Evolutionary conservation across 1,284 basidiomycete species (phyloP).

Genomic region (Pseudozyma tsukubaensis): DNA sequence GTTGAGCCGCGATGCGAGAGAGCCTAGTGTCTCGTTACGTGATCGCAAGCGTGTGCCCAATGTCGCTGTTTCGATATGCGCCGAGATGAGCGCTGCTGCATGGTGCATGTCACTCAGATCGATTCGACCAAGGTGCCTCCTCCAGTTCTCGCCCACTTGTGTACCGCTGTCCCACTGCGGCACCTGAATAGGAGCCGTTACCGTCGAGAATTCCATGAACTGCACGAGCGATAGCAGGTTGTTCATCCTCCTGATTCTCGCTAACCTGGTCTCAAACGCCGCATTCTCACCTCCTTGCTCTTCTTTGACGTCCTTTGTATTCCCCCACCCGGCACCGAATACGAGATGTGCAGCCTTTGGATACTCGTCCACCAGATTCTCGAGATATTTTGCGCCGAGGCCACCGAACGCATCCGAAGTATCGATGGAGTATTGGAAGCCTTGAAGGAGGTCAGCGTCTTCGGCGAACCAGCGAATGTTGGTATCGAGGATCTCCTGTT

Average conservation of each 20-base stretch:
- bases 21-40: conserved; percentile 44
- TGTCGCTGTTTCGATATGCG: conserved; percentile 64
- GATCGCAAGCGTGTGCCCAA: conserved; percentile 46
- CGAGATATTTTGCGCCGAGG: conserved; percentile 46
- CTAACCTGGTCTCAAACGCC: conserved; percentile 29
- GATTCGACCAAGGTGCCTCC: conserved; percentile 16
- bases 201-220: conserved; percentile 45
- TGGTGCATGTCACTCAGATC: conserved; percentile 51
- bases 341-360: conserved; percentile 55
- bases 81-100: conserved; percentile 52
- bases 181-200: conserved; percentile 44
- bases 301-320: conserved; percentile 11
- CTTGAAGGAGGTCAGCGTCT: conserved; percentile 62
- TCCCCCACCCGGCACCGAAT: conserved; percentile 48
- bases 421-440: conserved; percentile 55
- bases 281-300: conserved; percentile 13
- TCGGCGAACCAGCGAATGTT: conserved; percentile 63
- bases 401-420: conserved; percentile 61
- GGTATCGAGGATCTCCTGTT: conserved; percentile 56
- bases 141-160: conserved; percentile 35
- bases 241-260: conserved; percentile 53
- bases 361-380: conserved; percentile 58
- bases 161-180: conserved; percentile 14
- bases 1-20: conserved; percentile 54
- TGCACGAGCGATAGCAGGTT: conserved; percentile 44